phyloP scores from a whole-genome alignment of 1,284 basidiomycete species.

The Fomitopsis betulina region DNA sequence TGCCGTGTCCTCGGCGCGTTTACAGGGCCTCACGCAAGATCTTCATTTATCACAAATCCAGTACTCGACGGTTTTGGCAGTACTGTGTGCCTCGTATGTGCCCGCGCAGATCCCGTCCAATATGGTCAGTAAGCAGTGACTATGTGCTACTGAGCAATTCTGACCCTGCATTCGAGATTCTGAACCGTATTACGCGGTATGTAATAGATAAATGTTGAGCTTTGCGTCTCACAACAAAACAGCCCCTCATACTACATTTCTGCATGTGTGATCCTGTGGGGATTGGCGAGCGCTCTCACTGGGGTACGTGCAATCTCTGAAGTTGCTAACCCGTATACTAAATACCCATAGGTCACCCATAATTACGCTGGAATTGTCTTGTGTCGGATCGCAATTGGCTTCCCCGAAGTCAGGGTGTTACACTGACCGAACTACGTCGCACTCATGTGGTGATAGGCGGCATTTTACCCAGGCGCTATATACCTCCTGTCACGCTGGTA shows the following conservation, averaged over 20 bases:
- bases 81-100: slow-evolving; percentile 57
- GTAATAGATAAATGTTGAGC: neutral
- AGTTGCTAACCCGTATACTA: neutral
- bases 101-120: slow-evolving; percentile 65
- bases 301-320: slow-evolving; percentile 35
- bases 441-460: slow-evolving; percentile 32
- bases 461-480: slow-evolving; percentile 60
- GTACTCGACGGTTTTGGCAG: slow-evolving; percentile 53
- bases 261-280: slow-evolving; percentile 57
- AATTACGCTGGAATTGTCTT: slow-evolving; percentile 53
- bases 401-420: slow-evolving; percentile 46
- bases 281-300: slow-evolving; percentile 55
- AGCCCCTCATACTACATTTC: slow-evolving; percentile 65
- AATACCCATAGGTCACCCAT: slow-evolving; percentile 39
- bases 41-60: slow-evolving; percentile 51
- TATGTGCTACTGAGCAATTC: neutral
- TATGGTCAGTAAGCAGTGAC: slow-evolving; percentile 38
- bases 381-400: slow-evolving; percentile 57
- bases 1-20: slow-evolving; percentile 53
- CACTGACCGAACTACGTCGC: neutral
- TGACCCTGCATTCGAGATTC: slow-evolving; percentile 30
- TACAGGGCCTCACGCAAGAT: slow-evolving; percentile 59
- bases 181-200: slow-evolving; percentile 50
- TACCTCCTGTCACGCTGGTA: slow-evolving; percentile 65
- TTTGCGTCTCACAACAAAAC: neutral